Base-by-base conservation (phyloP, 192 early-diverging fungal genomes). In the Linnemannia schmuckeri region DNA sequence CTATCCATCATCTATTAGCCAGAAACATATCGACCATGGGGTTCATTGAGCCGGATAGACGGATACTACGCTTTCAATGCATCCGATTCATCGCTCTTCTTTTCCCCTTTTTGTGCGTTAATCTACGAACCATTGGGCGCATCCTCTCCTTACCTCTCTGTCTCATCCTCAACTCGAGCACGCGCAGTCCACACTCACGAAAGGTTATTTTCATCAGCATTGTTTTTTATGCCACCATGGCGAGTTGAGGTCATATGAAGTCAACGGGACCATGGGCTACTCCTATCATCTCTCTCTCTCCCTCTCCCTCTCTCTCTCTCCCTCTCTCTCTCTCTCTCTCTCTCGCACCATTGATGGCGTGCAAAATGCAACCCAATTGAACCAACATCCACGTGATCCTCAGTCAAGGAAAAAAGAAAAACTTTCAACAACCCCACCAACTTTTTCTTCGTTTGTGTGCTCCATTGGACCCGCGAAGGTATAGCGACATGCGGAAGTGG, bases 281-380 rank as follows among this genome's bases (percentile, higher is more conserved):
- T 33, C 27, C 30, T 30, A n/a, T 33, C 72, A 8, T 42, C 4
- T n/a, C 22, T 6, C 44, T 22, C 74, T 8, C 7, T 55, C 57
- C 52, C 17, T 24, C 8, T 33, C 35, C 6, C 47, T 10, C 47
- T 61, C 24, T 27, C 68, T 57, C 49, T 46, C 33, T 41, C 20
- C 38, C 41, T 27, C 68, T 57, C 49, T 46, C 33, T 41, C 20
- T 47, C 41, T 27, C 68, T 57, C 49, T 46, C 33, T 41, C 33
- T 41, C 20, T 47, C 41, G 17, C 24, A 52, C 47, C 69, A 81
- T 80, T 73, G 80, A 73, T 44, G 47, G 74, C 61, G 33, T 66
- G 61, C 61, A 33, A 57, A 57, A 27, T n/a, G 55, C 49, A 52
- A 18, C 49, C 17, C 49, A 52, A 52, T 18, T 52, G 55, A 24